These are phyloP conservation scores for Corinectria fuckeliana DNA, from an alignment of 2,329 filamentous ascomycete genomes.

Conservation along the genomic window DNA sequence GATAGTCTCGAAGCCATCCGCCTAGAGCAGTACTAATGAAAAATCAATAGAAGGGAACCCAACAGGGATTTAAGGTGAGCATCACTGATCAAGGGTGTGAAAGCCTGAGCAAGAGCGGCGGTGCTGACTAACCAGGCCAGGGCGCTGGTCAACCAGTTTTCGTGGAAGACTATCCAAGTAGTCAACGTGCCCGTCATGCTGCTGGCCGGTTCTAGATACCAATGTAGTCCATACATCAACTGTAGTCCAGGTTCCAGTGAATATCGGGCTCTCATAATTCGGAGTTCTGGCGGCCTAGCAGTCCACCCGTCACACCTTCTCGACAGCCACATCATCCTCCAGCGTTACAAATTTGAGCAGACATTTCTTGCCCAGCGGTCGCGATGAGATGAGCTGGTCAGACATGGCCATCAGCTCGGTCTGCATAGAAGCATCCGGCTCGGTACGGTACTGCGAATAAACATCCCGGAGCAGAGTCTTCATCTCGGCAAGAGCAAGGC, in stretches of 20 bases:
- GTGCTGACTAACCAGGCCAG: no score
- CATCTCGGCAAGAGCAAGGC: slow-evolving; percentile 71
- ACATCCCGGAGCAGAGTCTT: slow-evolving; percentile 68
- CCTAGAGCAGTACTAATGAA: no score
- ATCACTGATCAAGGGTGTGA: no score
- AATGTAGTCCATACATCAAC: no score
- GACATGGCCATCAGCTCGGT: slow-evolving; percentile 66
- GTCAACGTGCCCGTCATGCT: neutral
- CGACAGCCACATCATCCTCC: slow-evolving; percentile 5
- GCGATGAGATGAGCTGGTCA: slow-evolving; percentile 71
- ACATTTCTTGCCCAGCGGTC: slow-evolving; percentile 66
- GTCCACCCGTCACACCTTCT: neutral
- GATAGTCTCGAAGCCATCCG: no score
- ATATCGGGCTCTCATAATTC: neutral
- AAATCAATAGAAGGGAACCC: no score
- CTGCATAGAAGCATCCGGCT: slow-evolving; percentile 60
- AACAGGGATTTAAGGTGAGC: no score
- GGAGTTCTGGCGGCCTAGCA: neutral
- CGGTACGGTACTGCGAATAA: slow-evolving; percentile 64
- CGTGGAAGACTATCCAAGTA: neutral
- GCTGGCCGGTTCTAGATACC: neutral
- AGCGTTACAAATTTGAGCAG: slow-evolving; percentile 56
- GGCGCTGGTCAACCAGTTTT: no score
- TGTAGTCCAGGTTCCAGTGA: neutral
- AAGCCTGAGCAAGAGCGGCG: no score